Conservation (phyloP, 2,329 filamentous ascomycete species). For the Penicillium sp. region DNA sequence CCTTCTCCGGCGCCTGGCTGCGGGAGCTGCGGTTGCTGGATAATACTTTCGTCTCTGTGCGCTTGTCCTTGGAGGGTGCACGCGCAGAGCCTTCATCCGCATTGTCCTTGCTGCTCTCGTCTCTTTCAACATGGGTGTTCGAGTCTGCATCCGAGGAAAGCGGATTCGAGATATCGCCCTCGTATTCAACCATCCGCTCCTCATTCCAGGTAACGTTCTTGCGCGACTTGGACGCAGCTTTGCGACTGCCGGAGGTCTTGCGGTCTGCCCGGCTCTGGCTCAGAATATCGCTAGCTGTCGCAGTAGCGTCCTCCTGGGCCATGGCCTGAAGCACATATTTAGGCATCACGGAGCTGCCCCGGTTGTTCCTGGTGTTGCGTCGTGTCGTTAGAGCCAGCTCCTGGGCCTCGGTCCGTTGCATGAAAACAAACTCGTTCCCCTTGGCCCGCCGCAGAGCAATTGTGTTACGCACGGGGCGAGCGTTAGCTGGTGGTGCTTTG, state of each 20-base stretch:
- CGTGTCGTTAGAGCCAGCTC: conserved; percentile 47
- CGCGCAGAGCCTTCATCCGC: conserved; percentile 19
- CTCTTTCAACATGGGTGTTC: not conserved
- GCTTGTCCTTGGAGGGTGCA: conserved; percentile 24
- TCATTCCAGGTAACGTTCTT: conserved; percentile 47
- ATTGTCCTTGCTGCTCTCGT: conserved; percentile 26
- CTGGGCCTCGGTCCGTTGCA: conserved; percentile 47
- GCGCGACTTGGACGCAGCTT: conserved; percentile 4
- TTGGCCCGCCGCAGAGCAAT: conserved; percentile 50
- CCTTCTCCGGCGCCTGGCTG: conserved; percentile 27
- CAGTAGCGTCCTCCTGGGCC: conserved; percentile 19
- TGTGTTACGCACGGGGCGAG: conserved; percentile 39
- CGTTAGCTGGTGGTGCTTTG: conserved; percentile 31
- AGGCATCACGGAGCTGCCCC: conserved; percentile 42
- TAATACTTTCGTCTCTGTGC: conserved; percentile 29
- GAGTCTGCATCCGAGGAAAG: conserved; percentile 17
- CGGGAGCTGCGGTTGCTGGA: conserved; percentile 31
- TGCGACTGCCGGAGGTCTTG: conserved; percentile 13
- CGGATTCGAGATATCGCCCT: conserved; percentile 28
- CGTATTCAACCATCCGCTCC: conserved; percentile 41
- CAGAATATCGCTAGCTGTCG: conserved; percentile 10
- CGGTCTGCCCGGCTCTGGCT: conserved; percentile 7
- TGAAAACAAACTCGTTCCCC: conserved; percentile 51
- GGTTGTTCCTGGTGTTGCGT: conserved; percentile 49
- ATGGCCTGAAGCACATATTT: conserved; percentile 36